Percentiles rank a stretch among this genome's conserved stretches.
Evolutionary conservation across 1,284 basidiomycete species (phyloP).

Genomic region (Porodaedalea pini): DNA sequence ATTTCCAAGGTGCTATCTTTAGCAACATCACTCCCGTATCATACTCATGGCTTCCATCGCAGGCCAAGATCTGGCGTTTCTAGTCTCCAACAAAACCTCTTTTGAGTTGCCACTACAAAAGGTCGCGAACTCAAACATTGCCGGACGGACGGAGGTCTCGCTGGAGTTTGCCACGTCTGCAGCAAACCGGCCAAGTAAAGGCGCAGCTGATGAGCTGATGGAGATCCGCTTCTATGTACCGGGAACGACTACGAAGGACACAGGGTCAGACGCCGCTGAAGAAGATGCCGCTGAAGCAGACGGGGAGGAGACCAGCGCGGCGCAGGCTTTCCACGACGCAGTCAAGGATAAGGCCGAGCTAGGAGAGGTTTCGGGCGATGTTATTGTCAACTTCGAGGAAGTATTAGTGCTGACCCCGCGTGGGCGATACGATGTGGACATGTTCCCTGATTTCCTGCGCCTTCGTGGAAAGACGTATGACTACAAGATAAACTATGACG

Average conservation of each 20-base stretch:
- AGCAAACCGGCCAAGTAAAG: conserved; percentile 46
- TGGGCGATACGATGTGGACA: conserved; percentile 97
- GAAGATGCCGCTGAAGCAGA: conserved; percentile 63
- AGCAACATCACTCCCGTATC: background rate
- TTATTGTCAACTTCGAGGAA: conserved; percentile 94
- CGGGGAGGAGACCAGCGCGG: conserved; percentile 79
- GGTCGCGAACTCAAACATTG: conserved; percentile 97
- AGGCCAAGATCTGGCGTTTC: conserved; percentile 90
- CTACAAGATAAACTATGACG: conserved; percentile 94
- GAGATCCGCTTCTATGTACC: conserved; percentile 98
- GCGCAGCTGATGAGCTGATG: conserved; percentile 80
- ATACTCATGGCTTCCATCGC: conserved; percentile 9
- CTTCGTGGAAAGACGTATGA: conserved; percentile 98
- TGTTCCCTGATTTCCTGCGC: conserved; percentile 93
- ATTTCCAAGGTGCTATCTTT: conserved; percentile 74
- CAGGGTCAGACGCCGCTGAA: conserved; percentile 63
- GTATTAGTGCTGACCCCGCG: conserved; percentile 95
- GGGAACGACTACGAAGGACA: conserved; percentile 68
- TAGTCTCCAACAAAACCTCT: conserved; percentile 85
- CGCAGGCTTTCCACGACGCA: conserved; percentile 93
- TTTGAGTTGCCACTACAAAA: conserved; percentile 89
- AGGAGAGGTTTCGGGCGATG: conserved; percentile 87
- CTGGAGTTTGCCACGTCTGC: conserved; percentile 80
- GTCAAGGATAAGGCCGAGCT: conserved; percentile 98
- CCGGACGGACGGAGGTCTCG: conserved; percentile 94